Evolutionary conservation across 495 filamentous ascomycete genomes (phyloP).

Genomic region (Aspergillus ostianus): DNA sequence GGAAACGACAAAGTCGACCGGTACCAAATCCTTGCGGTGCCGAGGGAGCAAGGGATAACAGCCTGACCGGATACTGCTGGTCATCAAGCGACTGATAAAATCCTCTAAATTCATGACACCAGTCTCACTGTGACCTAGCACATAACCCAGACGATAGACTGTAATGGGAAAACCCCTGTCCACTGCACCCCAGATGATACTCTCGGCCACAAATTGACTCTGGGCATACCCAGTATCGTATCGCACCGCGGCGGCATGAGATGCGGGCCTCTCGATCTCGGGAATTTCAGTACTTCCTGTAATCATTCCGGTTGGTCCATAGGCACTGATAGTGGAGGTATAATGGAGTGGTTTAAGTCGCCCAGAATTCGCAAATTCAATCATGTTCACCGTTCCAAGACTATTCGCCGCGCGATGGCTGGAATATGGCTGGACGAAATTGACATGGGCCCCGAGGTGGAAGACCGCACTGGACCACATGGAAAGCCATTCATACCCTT

Average conservation of each 20-base stretch:
- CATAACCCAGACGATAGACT: constrained; percentile 6
- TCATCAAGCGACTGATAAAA: too few relatives aligned
- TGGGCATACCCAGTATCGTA: constrained; percentile 14
- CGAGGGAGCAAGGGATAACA: too few relatives aligned
- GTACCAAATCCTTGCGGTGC: too few relatives aligned
- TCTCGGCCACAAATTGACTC: constrained; percentile 11
- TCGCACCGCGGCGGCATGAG: constrained; percentile 1
- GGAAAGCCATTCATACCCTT: not conserved
- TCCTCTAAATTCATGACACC: not conserved
- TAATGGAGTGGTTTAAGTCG: constrained; percentile 17
- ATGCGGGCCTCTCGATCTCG: constrained; percentile 4
- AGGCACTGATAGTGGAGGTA: constrained; percentile 9
- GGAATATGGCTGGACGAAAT: constrained; percentile 11
- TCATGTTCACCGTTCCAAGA: constrained; percentile 7
- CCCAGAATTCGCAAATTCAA: constrained; percentile 5
- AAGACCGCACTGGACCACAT: constrained; percentile 15
- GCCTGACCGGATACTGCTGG: too few relatives aligned
- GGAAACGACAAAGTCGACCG: too few relatives aligned
- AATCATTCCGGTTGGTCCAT: constrained; percentile 8
- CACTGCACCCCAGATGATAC: constrained; percentile 6
- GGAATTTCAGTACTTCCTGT: not conserved
- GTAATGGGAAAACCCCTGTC: constrained; percentile 3
- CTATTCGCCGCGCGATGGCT: constrained; percentile 9
- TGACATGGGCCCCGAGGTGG: constrained; percentile 15
- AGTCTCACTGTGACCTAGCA: constrained; percentile 4